A percentile compares a stretch with the other conserved stretches of the same genome.
phyloP scores from a whole-genome alignment of 768 basidiomycete species.

The Boletus tylopilopsis region DNA sequence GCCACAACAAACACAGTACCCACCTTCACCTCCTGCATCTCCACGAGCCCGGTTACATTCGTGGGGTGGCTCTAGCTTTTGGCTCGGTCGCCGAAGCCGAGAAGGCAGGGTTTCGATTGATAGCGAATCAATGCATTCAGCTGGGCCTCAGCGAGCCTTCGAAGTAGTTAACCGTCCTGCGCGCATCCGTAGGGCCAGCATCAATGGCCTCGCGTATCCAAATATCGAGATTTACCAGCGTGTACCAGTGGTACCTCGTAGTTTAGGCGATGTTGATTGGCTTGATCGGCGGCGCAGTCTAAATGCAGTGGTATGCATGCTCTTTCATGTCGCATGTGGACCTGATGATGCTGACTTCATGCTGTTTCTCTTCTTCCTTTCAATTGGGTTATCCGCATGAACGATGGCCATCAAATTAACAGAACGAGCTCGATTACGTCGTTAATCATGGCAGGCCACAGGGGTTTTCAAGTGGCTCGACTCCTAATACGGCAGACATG shows the following conservation, averaged over 20 bases:
- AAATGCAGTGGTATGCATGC: constrained; percentile 58
- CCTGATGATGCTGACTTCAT: constrained; percentile 21
- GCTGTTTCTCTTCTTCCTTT: constrained; percentile 6
- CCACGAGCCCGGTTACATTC: constrained; percentile 34
- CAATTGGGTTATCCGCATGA: background rate
- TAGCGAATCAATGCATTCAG: constrained; percentile 34
- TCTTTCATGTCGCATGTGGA: constrained; percentile 11
- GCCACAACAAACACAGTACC: constrained; percentile 30
- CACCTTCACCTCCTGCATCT: constrained; percentile 29
- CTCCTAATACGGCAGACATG: constrained; percentile 51
- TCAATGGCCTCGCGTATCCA: constrained; percentile 37
- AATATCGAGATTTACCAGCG: constrained; percentile 46
- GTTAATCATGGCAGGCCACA: constrained; percentile 51
- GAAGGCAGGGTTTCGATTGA: constrained; percentile 39
- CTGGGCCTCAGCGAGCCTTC: constrained; percentile 38
- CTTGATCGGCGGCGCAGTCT: constrained; percentile 68
- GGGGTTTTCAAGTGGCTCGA: constrained; percentile 35
- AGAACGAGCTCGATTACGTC: constrained; percentile 75
- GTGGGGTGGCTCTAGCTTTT: constrained; percentile 37
- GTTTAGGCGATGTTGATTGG: constrained; percentile 76
- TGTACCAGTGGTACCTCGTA: constrained; percentile 44
- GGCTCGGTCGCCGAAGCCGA: constrained; percentile 33
- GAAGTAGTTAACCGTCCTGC: constrained; percentile 49
- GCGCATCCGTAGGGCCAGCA: constrained; percentile 51
- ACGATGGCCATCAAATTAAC: constrained; percentile 15